Evolutionary conservation across 140 eudicot genomes (phyloP).

Genomic region (Flaveria floridana): DNA sequence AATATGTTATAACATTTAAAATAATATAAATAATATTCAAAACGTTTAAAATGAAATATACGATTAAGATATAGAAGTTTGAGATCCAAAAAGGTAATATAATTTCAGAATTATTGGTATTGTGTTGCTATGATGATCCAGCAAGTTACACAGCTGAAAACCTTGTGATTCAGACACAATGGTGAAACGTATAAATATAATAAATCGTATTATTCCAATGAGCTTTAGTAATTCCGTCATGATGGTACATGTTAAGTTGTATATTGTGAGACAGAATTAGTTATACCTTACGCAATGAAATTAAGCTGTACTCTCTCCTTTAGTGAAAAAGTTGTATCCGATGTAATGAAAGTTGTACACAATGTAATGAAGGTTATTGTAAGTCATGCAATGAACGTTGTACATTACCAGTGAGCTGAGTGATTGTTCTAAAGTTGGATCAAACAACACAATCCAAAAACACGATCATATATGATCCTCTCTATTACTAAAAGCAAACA

Average conservation of each 20-base stretch:
- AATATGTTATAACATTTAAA: no score
- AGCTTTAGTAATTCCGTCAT: not conserved
- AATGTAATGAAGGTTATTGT: not conserved
- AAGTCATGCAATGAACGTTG: not conserved
- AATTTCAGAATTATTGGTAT: no score
- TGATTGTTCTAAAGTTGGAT: no score
- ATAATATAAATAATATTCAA: no score
- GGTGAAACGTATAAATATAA: not conserved
- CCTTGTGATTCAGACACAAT: not conserved
- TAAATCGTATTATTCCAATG: no score
- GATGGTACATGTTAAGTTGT: not conserved
- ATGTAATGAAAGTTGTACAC: not conserved
- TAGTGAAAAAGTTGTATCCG: not conserved
- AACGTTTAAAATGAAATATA: no score
- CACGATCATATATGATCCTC: no score
- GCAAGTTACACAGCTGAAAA: conserved; percentile 8
- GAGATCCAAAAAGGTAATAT: no score
- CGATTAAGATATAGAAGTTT: no score
- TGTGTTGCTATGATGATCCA: not conserved
- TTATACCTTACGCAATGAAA: not conserved
- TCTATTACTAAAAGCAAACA: no score
- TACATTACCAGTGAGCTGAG: no score
- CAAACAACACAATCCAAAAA: no score
- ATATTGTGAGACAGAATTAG: not conserved
- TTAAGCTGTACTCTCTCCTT: not conserved